Conservation (phyloP, 1,139 yeast species). For the Blastobotrys proliferans region DNA sequence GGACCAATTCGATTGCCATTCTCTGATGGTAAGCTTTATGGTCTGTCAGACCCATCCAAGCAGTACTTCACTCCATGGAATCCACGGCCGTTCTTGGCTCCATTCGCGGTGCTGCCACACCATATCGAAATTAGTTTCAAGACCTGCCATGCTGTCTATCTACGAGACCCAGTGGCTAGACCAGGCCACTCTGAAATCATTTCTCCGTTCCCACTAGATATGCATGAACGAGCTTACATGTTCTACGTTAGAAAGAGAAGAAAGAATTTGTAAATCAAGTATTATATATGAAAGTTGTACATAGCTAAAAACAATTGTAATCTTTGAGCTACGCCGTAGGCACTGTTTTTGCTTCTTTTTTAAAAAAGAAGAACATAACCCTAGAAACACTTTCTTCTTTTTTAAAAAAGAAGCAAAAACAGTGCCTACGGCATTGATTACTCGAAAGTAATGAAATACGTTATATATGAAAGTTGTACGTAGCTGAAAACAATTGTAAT, state of each 20-base stretch:
- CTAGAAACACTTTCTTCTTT: not conserved
- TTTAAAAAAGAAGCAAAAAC: constrained; percentile 1
- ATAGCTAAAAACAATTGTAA: constrained; percentile 30
- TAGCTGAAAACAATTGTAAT: too few relatives aligned
- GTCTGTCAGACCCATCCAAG: constrained; percentile 71
- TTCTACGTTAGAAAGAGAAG: constrained; percentile 70
- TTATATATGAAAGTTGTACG: not conserved
- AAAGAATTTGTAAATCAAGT: constrained; percentile 10
- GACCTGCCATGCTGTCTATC: constrained; percentile 91
- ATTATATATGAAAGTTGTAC: not conserved
- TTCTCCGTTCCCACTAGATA: constrained; percentile 77
- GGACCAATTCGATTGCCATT: constrained; percentile 32
- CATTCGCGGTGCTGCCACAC: constrained; percentile 86
- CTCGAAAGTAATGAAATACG: too few relatives aligned
- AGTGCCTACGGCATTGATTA: too few relatives aligned
- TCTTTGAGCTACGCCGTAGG: constrained; percentile 62
- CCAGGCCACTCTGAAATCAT: constrained; percentile 97
- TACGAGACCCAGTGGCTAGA: constrained; percentile 95
- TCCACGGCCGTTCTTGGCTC: constrained; percentile 89
- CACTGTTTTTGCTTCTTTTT: too few relatives aligned
- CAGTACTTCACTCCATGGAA: constrained; percentile 96
- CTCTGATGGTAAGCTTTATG: constrained; percentile 57
- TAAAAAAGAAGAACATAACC: too few relatives aligned
- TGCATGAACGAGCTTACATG: constrained; percentile 95
- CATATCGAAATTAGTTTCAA: constrained; percentile 86